These are phyloP conservation scores for Setaria viridis DNA, from an alignment of 202 grass and related monocot genomes.

Conservation along the genomic window DNA sequence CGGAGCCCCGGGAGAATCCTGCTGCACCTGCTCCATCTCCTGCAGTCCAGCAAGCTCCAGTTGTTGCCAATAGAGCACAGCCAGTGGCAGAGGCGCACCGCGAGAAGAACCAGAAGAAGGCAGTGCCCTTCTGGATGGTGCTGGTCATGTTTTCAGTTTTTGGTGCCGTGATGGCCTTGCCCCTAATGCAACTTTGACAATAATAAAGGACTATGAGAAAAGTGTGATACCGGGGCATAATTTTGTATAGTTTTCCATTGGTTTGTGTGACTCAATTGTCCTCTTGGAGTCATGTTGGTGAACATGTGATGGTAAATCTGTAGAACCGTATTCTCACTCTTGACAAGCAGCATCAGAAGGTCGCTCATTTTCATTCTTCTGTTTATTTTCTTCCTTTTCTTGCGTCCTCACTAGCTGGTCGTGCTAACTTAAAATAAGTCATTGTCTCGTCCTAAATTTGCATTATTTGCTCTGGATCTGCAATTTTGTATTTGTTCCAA, in stretches of 20 bases:
- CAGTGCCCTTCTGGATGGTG: constrained; percentile 87
- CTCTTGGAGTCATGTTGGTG: constrained; percentile 36
- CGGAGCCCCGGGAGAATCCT: constrained; percentile 47
- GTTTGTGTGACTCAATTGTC: constrained; percentile 49
- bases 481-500: not conserved
- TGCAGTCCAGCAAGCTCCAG: constrained; percentile 49
- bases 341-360: constrained; percentile 23
- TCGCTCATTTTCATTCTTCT: constrained; percentile 12
- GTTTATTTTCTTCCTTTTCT: not conserved
- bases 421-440: not conserved
- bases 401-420: not conserved
- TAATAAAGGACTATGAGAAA: constrained; percentile 45
- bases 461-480: not conserved
- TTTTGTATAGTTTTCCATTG: constrained; percentile 84
- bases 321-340: constrained; percentile 45
- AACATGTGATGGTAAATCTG: constrained; percentile 50
- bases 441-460: not conserved
- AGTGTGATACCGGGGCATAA: constrained; percentile 43
- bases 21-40: constrained; percentile 37
- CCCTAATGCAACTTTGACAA: constrained; percentile 94
- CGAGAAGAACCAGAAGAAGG: constrained; percentile 69
- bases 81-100: constrained; percentile 22
- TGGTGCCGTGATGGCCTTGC: constrained; percentile 91
- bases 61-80: constrained; percentile 32
- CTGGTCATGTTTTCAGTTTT: constrained; percentile 86